Conservation (phyloP, 768 basidiomycete species). For the Rhodocollybia butyracea region DNA sequence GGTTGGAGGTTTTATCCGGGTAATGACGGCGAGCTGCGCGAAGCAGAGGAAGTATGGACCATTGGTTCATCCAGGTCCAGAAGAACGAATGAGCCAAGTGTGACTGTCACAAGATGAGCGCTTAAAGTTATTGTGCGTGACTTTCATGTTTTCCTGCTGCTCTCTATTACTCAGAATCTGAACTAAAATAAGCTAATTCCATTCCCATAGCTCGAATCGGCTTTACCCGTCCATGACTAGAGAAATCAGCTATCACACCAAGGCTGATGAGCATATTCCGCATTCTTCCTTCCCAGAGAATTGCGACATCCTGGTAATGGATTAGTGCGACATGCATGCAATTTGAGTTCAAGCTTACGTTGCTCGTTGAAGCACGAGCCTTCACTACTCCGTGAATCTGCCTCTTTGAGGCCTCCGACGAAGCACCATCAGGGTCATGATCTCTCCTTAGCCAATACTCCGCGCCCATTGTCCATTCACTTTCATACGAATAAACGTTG, state of each 20-base stretch:
- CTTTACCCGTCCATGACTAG: constrained; percentile 60
- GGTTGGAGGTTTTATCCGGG: background rate
- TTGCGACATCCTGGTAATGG: constrained; percentile 66
- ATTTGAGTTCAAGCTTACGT: constrained; percentile 40
- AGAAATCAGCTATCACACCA: constrained; percentile 89
- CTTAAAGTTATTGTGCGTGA: no score
- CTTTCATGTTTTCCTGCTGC: no score
- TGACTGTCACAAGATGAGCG: no score
- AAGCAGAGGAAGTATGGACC: constrained; percentile 3
- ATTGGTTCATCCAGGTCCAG: background rate
- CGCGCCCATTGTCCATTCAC: constrained; percentile 92
- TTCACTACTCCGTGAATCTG: constrained; percentile 83
- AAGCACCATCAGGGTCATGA: constrained; percentile 12
- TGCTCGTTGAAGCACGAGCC: constrained; percentile 84
- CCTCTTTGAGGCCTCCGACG: constrained; percentile 16
- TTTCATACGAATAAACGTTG: constrained; percentile 95
- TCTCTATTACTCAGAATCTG: constrained; percentile 19
- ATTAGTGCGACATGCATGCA: background rate
- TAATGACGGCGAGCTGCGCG: background rate
- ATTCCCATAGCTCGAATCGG: constrained; percentile 88
- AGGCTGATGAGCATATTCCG: constrained; percentile 86
- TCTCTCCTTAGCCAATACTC: constrained; percentile 90
- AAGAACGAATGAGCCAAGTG: no score
- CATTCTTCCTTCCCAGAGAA: constrained; percentile 93
- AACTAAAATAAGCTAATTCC: constrained; percentile 92